phyloP scores from a whole-genome alignment of 2,329 filamentous ascomycete genomes.

The Colletotrichum sp. region DNA sequence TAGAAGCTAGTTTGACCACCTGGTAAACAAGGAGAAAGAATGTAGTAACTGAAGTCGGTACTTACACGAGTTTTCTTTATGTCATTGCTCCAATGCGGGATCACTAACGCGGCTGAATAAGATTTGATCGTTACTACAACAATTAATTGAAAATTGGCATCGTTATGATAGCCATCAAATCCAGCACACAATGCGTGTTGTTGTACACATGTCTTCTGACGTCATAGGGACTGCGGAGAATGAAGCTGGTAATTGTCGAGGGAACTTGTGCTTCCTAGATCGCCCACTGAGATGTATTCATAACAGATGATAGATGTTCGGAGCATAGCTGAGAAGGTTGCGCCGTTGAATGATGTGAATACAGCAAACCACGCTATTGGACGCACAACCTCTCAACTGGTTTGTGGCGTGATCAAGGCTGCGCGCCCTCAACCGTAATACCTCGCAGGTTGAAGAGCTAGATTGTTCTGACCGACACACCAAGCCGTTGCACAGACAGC shows the following conservation, averaged over 20 bases:
- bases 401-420: neutral
- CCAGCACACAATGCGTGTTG: neutral
- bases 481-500: neutral
- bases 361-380: neutral
- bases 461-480: neutral
- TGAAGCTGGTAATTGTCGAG: neutral
- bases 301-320: accelerated
- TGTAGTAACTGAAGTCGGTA: neutral
- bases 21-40: neutral
- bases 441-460: neutral
- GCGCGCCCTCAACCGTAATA: neutral
- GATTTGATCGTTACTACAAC: neutral
- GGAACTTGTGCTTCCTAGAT: neutral
- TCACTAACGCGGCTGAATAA: accelerated
- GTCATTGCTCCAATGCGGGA: accelerated
- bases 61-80: neutral
- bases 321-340: neutral
- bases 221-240: neutral
- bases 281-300: neutral
- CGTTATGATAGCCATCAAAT: neutral
- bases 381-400: neutral
- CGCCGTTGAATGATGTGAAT: neutral
- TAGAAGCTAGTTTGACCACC: neutral
- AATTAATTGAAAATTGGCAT: neutral
- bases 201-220: neutral